phyloP scores from a whole-genome alignment of 495 filamentous ascomycete species.

The Penicillium bialowiezense region DNA sequence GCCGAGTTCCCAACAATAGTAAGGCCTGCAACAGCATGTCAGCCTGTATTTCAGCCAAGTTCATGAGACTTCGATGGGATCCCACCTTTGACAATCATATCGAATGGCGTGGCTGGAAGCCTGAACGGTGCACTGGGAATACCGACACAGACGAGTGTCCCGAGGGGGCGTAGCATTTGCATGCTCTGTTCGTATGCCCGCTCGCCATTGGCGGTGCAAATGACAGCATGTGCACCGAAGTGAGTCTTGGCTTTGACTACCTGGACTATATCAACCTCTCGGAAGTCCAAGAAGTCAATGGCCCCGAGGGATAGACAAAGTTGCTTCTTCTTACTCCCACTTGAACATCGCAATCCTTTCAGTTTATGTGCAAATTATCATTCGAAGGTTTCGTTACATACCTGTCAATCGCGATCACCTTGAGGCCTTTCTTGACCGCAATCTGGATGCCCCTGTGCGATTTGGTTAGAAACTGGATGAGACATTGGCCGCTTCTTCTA shows the following conservation, averaged over 20 bases:
- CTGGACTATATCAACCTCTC: conserved; percentile 33
- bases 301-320: conserved; percentile 40
- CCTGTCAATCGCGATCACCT: conserved; percentile 45
- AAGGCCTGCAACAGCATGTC: conserved; percentile 21
- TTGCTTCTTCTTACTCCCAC: conserved; percentile 39
- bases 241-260: conserved; percentile 32
- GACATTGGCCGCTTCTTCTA: neutral
- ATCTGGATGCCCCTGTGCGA: conserved; percentile 40
- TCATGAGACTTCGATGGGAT: neutral
- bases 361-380: neutral
- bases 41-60: too few relatives aligned
- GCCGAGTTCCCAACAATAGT: conserved; percentile 43
- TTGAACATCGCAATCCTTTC: neutral
- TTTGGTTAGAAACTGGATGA: neutral
- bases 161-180: conserved; percentile 37
- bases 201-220: conserved; percentile 41
- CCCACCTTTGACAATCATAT: conserved; percentile 42
- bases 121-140: conserved; percentile 38
- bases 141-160: conserved; percentile 44
- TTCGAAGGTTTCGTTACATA: conserved; percentile 6
- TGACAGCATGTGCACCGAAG: conserved; percentile 43
- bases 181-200: conserved; percentile 40
- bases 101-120: conserved; percentile 40
- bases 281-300: conserved; percentile 39
- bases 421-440: conserved; percentile 37